phyloP scores from a whole-genome alignment of 2,329 filamentous ascomycete species.

The Colletotrichum truncatum region DNA sequence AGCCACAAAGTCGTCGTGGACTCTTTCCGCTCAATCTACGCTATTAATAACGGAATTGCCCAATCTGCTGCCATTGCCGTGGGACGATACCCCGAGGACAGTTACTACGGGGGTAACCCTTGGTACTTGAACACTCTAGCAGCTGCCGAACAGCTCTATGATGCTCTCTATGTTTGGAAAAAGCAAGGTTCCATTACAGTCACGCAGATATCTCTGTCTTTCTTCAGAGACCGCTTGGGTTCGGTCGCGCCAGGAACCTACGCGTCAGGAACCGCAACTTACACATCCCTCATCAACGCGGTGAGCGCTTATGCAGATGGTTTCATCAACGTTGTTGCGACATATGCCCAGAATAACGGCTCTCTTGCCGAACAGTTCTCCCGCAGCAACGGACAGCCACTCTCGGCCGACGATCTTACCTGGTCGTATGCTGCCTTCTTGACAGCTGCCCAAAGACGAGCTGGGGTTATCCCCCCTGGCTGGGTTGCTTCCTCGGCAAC shows the following conservation, averaged over 20 bases:
- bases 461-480: slow-evolving; percentile 61
- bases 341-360: slow-evolving; percentile 71
- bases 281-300: slow-evolving; percentile 64
- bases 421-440: slow-evolving; percentile 80
- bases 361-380: slow-evolving; percentile 74
- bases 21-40: slow-evolving; percentile 76
- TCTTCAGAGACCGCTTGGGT: slow-evolving; percentile 75
- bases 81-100: slow-evolving; percentile 77
- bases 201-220: slow-evolving; percentile 70
- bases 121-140: slow-evolving; percentile 84
- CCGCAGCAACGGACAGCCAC: slow-evolving; percentile 58
- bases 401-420: slow-evolving; percentile 74
- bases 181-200: slow-evolving; percentile 70
- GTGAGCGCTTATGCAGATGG: slow-evolving; percentile 67
- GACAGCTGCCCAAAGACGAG: slow-evolving; percentile 67
- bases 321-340: slow-evolving; percentile 69
- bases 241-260: slow-evolving; percentile 71
- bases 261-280: slow-evolving; percentile 54
- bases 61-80: slow-evolving; percentile 68
- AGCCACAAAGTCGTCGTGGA: slow-evolving; percentile 82
- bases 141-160: slow-evolving; percentile 83
- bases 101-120: slow-evolving; percentile 81
- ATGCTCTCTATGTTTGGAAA: slow-evolving; percentile 78
- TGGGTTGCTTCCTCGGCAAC: slow-evolving; percentile 61
- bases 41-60: slow-evolving; percentile 72